These are phyloP conservation scores for Globisporangium radiosum DNA, from an alignment of 352 stramenopile genomes.

Conservation along the genomic window DNA sequence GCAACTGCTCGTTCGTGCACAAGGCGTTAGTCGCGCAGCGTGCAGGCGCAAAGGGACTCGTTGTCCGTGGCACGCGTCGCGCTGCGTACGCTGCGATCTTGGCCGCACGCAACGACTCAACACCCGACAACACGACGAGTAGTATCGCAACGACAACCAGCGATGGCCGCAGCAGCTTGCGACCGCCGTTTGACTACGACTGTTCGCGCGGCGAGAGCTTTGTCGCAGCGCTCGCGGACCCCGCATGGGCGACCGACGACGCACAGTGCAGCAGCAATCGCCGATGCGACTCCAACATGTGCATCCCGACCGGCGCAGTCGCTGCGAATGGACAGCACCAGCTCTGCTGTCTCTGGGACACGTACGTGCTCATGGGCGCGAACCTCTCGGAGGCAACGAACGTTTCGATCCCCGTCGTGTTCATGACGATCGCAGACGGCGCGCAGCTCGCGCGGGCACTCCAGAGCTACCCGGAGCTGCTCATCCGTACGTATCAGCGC, in stretches of 20 bases:
- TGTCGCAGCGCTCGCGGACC: slow-evolving; percentile 27
- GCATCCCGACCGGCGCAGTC: slow-evolving; percentile 46
- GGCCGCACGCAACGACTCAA: slow-evolving; percentile 21
- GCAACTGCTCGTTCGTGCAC: slow-evolving; percentile 68
- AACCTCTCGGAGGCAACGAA: slow-evolving; percentile 37
- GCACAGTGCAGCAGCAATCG: slow-evolving; percentile 21
- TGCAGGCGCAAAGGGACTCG: slow-evolving; percentile 42
- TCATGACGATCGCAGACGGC: slow-evolving; percentile 56
- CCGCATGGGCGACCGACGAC: slow-evolving; percentile 46
- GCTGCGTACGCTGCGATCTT: slow-evolving; percentile 51
- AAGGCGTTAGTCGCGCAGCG: slow-evolving; percentile 52
- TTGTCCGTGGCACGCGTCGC: slow-evolving; percentile 51
- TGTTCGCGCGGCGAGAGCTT: slow-evolving; percentile 52
- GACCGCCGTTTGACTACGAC: slow-evolving; percentile 64
- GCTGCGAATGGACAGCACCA: slow-evolving; percentile 26
- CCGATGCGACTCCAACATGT: slow-evolving; percentile 42
- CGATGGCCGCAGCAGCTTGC: slow-evolving; percentile 5
- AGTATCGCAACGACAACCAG: background rate
- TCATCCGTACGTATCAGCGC: slow-evolving; percentile 41
- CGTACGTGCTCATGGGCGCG: slow-evolving; percentile 65
- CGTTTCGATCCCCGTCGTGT: slow-evolving; percentile 57
- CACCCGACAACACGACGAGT: slow-evolving; percentile 21
- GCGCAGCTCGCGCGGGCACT: slow-evolving; percentile 32
- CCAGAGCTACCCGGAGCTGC: slow-evolving; percentile 28
- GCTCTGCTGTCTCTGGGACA: slow-evolving; percentile 78